Evolutionary conservation across 2,329 filamentous ascomycete genomes (phyloP), one percentile per base, ranked within the genome.

Genomic region (Colletotrichum coccodes): DNA sequence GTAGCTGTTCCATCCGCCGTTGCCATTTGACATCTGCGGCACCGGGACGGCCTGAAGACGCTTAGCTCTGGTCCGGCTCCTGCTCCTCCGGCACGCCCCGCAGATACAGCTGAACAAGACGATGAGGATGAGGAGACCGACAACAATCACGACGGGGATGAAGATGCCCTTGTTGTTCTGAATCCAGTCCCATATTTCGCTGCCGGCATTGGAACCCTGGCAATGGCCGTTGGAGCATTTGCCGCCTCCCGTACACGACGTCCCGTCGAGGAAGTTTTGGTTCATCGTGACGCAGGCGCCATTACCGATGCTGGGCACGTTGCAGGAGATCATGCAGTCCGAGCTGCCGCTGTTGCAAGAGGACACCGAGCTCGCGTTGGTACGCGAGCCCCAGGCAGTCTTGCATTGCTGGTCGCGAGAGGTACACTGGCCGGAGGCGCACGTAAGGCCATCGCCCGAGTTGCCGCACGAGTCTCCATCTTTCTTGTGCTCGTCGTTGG

Each of bases 261-360:
- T 98, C 21, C 96, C 96, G 77, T 99, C 96, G 34, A 98, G 84
- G 81, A 97, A 98, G 81, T 97, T 96, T 78, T 98, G 94, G 77
- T 93, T 91, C 82, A 97, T 88, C 26, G 87, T 87, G 69, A 92
- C 91, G 79, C 94, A 97, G 8, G 87, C 85, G 66, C 88, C 87
- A 6, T 83, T 71, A 8, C 89, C 89, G 66, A 95, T 91, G 64
- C 89, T 84, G 5, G 93, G 90, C 28, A 91, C 92, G 3, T 87
- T 86, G 79, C 96, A 99, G 56, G 90, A 90, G 58, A 98, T 83
- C 71, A 88, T 85, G 80, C 96, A 99, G 42, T 66, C 61, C 21
- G 63, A 64, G 57, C 90, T 91, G 40, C 86, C 86, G 61, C 83
- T 84, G 72, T 91, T 89, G 80, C 96, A 99, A 11, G 95, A 91